phyloP scores from a whole-genome alignment of 805 yeast species.

The Saturnispora saitoi region DNA sequence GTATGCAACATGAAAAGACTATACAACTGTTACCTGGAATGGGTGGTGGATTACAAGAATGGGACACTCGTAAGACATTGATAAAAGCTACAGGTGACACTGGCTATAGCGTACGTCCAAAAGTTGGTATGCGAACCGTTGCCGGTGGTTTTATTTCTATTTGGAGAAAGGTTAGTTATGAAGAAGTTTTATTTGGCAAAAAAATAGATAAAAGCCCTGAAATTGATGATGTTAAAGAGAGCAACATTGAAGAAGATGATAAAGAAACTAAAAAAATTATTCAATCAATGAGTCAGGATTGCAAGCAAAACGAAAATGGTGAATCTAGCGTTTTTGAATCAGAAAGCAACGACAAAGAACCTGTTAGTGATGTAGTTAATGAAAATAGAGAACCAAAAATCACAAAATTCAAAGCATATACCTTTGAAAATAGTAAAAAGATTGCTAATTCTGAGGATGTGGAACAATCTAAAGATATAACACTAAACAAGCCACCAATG shows the following conservation, averaged over 20 bases:
- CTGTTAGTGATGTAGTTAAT: neutral
- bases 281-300: neutral
- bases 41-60: constrained; percentile 43
- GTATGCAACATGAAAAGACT: constrained; percentile 24
- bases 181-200: constrained; percentile 7
- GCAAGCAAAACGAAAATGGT: neutral
- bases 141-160: constrained; percentile 46
- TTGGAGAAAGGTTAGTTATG: constrained; percentile 28
- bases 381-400: neutral
- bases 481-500: neutral
- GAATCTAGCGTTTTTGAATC: neutral
- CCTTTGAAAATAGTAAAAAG: constrained; percentile 1
- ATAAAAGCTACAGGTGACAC: constrained; percentile 33
- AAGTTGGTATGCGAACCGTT: constrained; percentile 37
- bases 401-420: constrained; percentile 5
- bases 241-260: neutral
- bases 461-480: neutral
- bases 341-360: neutral
- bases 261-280: neutral
- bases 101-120: constrained; percentile 41
- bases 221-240: neutral
- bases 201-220: constrained; percentile 4
- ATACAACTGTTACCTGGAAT: constrained; percentile 39
- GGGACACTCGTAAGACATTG: constrained; percentile 38
- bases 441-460: too few species aligned